phyloP scores from a whole-genome alignment of 2,329 filamentous ascomycete species.

The Xylaria sp. region DNA sequence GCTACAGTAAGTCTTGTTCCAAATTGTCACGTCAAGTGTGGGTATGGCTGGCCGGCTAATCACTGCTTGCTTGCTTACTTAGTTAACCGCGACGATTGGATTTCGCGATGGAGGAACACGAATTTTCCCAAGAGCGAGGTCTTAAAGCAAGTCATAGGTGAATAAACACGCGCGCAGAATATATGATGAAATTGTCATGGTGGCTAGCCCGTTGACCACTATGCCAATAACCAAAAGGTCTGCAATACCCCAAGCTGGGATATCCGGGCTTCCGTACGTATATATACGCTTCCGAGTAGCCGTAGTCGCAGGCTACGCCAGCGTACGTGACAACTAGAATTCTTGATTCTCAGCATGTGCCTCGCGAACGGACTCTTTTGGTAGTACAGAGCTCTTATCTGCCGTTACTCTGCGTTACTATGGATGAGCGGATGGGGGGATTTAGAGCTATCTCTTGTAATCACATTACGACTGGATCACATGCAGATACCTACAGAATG shows the following conservation, averaged over 20 bases:
- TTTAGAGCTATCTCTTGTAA: background rate
- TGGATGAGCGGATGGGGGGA: background rate
- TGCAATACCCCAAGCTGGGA: too few relatives aligned
- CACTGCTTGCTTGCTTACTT: constrained; percentile 6
- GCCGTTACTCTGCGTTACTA: background rate
- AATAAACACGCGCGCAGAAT: background rate
- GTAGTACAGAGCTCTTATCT: background rate
- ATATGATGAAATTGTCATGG: too few relatives aligned
- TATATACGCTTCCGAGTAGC: too few relatives aligned
- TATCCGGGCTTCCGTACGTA: too few relatives aligned
- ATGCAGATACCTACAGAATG: background rate
- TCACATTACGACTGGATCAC: background rate
- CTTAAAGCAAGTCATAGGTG: constrained; percentile 50
- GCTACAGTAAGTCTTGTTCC: constrained; percentile 76
- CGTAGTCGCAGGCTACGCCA: too few relatives aligned
- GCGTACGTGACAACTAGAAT: too few relatives aligned
- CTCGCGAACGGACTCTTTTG: background rate
- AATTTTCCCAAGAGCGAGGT: constrained; percentile 67
- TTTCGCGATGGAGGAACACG: constrained; percentile 79
- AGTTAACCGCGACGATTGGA: constrained; percentile 85
- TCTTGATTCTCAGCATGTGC: background rate
- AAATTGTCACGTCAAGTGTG: constrained; percentile 15
- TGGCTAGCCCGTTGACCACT: too few relatives aligned
- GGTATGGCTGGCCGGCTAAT: constrained; percentile 6
- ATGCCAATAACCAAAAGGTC: too few relatives aligned